These are phyloP conservation scores for Cercospora zeae-maydis DNA, from an alignment of 2,329 filamentous ascomycete species.

Conservation along the genomic window DNA sequence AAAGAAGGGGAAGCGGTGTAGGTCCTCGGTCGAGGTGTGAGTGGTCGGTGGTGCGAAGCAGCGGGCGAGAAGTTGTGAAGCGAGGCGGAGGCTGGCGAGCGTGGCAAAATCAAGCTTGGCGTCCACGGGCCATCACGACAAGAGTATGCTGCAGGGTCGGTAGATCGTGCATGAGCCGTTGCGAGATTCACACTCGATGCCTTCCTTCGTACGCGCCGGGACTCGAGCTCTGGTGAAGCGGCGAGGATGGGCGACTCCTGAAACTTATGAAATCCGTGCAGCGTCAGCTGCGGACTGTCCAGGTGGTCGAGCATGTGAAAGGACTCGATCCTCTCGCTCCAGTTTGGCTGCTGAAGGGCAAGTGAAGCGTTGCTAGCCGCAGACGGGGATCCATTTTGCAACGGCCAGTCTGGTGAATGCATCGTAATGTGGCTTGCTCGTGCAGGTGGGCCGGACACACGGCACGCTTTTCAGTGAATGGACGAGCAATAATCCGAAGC, in stretches of 20 bases:
- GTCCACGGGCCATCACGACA: conserved; percentile 5
- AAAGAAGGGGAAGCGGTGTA: conserved; percentile 26
- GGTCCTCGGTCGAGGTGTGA: conserved; percentile 23
- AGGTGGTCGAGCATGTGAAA: conserved; percentile 14
- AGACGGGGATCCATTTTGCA: background rate
- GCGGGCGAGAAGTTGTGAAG: background rate
- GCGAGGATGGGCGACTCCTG: conserved; percentile 21
- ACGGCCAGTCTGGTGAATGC: conserved; percentile 10
- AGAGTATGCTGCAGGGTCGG: conserved; percentile 6
- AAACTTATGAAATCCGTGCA: conserved; percentile 23
- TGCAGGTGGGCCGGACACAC: background rate
- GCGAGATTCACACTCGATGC: conserved; percentile 20
- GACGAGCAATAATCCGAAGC: background rate
- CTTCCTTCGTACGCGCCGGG: conserved; percentile 19
- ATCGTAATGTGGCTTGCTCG: background rate
- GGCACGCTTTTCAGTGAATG: background rate
- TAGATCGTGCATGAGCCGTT: conserved; percentile 4
- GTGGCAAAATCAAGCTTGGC: conserved; percentile 18
- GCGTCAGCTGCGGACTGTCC: conserved; percentile 19
- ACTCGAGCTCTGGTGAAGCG: conserved; percentile 16
- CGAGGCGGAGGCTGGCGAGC: conserved; percentile 11
- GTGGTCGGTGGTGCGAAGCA: conserved; percentile 14
- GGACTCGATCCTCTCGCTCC: conserved; percentile 7
- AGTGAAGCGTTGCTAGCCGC: background rate
- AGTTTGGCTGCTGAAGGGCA: conserved; percentile 1